Conservation (phyloP, 2,329 filamentous ascomycete genomes). For the Mollisiaceae sp. region DNA sequence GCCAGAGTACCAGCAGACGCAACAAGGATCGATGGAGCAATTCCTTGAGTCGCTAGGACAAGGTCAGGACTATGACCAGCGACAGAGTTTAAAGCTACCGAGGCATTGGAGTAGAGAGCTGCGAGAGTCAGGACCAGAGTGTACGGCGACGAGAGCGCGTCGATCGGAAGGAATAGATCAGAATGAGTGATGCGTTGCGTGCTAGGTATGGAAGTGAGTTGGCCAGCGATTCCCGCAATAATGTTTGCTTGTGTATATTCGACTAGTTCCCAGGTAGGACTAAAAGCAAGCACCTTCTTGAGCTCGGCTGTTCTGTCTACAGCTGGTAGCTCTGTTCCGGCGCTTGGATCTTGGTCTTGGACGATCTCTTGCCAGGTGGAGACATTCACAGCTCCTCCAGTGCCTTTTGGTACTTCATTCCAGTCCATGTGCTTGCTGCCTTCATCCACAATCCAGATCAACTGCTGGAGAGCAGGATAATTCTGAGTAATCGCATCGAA, state of each 20-base stretch:
- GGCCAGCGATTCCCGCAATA: constrained; percentile 81
- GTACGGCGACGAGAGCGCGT: constrained; percentile 80
- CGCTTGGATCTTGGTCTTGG: constrained; percentile 66
- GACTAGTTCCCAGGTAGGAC: constrained; percentile 72
- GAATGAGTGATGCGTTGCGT: constrained; percentile 73
- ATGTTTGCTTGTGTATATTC: constrained; percentile 84
- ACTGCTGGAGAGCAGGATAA: constrained; percentile 73
- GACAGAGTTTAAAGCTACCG: constrained; percentile 87
- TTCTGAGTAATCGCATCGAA: constrained; percentile 73
- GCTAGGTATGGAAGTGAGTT: constrained; percentile 77
- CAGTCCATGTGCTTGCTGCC: constrained; percentile 94
- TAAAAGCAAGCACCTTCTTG: constrained; percentile 69
- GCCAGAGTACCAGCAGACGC: constrained; percentile 76
- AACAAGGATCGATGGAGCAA: constrained; percentile 83
- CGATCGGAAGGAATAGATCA: constrained; percentile 85
- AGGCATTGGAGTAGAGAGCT: constrained; percentile 83
- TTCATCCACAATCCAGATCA: constrained; percentile 92
- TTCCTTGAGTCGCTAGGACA: constrained; percentile 70
- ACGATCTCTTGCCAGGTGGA: constrained; percentile 94
- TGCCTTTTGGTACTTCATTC: constrained; percentile 83
- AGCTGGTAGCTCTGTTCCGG: constrained; percentile 67
- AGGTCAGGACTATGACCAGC: constrained; percentile 76
- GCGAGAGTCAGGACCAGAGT: constrained; percentile 79
- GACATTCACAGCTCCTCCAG: constrained; percentile 76
- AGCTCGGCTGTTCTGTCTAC: constrained; percentile 59